Evolutionary conservation across 306 rosid genomes (phyloP).

Genomic region (Pyrus pyrifolia): DNA sequence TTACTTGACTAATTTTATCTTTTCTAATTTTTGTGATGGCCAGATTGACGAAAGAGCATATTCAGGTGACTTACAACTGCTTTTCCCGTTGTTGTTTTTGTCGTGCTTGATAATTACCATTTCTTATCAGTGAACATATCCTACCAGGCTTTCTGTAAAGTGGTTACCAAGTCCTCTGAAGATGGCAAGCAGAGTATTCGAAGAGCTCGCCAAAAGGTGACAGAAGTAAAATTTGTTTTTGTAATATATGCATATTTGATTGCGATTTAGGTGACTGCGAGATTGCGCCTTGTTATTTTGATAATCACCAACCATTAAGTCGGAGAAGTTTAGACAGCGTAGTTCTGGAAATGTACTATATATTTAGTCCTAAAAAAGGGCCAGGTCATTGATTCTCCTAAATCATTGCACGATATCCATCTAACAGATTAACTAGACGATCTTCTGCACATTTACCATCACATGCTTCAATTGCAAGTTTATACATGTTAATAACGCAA

Average conservation of each 20-base stretch:
- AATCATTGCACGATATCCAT: background rate
- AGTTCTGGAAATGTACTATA: background rate
- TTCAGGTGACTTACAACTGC: constrained; percentile 49
- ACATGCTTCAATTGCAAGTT: background rate
- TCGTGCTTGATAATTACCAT: background rate
- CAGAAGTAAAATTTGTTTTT: background rate
- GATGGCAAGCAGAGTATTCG: constrained; percentile 82
- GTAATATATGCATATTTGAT: background rate
- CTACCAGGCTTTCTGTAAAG: constrained; percentile 63
- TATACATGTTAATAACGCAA: background rate
- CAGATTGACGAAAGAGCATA: constrained; percentile 93
- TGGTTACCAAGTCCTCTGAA: constrained; percentile 78
- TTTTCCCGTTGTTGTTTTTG: constrained; percentile 1
- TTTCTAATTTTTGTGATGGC: constrained; percentile 17
- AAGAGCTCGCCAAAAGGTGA: constrained; percentile 90
- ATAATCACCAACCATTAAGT: background rate
- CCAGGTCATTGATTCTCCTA: background rate
- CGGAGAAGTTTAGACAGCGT: background rate
- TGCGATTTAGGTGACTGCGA: background rate
- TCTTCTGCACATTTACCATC: background rate
- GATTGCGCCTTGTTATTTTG: background rate
- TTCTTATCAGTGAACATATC: constrained; percentile 17
- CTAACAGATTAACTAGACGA: background rate
- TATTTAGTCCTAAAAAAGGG: background rate
- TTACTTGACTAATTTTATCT: constrained; percentile 18